phyloP scores from a whole-genome alignment of 805 yeast genomes.

The Nakazawaea wyomingensis region DNA sequence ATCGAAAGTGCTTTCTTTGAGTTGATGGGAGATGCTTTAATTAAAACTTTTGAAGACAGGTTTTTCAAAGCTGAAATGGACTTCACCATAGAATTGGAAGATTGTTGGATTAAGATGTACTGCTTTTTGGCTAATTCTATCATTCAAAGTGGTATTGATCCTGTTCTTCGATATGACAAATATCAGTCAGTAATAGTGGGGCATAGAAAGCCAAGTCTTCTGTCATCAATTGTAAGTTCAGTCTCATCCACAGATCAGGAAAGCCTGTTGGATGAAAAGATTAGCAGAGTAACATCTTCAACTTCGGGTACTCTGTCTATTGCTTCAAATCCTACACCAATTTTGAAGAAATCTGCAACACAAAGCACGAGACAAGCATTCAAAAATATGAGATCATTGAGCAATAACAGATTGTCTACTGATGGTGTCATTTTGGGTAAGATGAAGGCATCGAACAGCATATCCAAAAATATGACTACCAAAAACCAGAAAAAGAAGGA shows the following conservation, averaged over 20 bases:
- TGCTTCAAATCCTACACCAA: not conserved
- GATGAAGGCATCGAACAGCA: not conserved
- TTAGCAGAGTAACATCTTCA: not conserved
- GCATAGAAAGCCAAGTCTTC: not conserved
- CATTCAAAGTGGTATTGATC: constrained; percentile 55
- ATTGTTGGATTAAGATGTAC: constrained; percentile 67
- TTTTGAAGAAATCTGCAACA: not conserved
- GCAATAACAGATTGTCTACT: not conserved
- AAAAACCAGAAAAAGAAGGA: constrained; percentile 5
- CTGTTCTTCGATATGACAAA: constrained; percentile 27
- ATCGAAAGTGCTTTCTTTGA: constrained; percentile 65
- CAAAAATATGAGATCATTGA: not conserved
- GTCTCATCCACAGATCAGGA: constrained; percentile 3
- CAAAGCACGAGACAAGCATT: constrained; percentile 3
- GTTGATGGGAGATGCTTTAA: constrained; percentile 67
- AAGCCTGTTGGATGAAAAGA: not conserved
- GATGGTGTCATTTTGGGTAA: not conserved
- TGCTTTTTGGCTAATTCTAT: constrained; percentile 64
- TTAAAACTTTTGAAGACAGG: constrained; percentile 64
- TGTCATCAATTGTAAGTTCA: not conserved
- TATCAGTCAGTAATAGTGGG: not conserved
- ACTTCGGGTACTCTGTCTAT: not conserved
- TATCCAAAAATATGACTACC: not conserved
- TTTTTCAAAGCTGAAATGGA: constrained; percentile 32
- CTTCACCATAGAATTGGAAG: constrained; percentile 57